Evolutionary conservation across 176 grass and related monocot species (phyloP).

Genomic region (Eremochloa ophiuroides): DNA sequence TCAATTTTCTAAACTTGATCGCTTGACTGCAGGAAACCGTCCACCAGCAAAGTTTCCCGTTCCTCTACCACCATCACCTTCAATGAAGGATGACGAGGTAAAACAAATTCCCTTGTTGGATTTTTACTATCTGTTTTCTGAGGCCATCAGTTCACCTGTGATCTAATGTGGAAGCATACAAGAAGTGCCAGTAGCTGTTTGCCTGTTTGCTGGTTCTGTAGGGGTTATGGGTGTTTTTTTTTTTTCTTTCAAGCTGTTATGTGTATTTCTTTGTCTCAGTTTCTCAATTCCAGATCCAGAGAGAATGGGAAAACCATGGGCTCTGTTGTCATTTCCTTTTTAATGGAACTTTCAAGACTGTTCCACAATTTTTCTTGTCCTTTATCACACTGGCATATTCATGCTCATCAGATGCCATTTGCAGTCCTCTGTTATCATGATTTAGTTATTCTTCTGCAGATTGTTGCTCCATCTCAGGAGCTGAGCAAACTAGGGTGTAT

Average conservation of each 20-base stretch:
- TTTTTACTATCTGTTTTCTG: background rate
- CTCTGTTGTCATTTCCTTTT: background rate
- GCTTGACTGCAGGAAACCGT: slow-evolving; percentile 60
- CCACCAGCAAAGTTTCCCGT: slow-evolving; percentile 90
- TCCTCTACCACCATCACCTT: slow-evolving; percentile 68
- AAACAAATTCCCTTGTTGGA: background rate
- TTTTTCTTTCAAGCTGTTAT: background rate
- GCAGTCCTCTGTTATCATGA: slow-evolving; percentile 3
- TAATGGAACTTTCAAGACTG: background rate
- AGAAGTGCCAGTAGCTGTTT: background rate
- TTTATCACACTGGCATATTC: slow-evolving; percentile 4
- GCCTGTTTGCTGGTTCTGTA: slow-evolving; percentile 3
- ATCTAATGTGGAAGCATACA: slow-evolving; percentile 5
- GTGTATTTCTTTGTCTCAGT: background rate
- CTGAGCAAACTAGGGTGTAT: slow-evolving; percentile 64
- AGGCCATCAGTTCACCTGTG: background rate
- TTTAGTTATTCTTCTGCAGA: slow-evolving; percentile 34
- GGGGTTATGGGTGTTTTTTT: slow-evolving; percentile 2
- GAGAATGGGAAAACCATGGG: slow-evolving; percentile 7
- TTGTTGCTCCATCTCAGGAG: slow-evolving; percentile 62
- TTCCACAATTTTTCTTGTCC: background rate
- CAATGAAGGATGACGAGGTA: slow-evolving; percentile 79
- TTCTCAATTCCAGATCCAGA: background rate
- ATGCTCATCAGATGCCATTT: slow-evolving; percentile 19
- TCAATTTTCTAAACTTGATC: slow-evolving; percentile 12